Evolutionary conservation across 345 rosid species (phyloP), one percentile per base, ranked within the genome.

Genomic region (Diplotaxis tenuifolia): DNA sequence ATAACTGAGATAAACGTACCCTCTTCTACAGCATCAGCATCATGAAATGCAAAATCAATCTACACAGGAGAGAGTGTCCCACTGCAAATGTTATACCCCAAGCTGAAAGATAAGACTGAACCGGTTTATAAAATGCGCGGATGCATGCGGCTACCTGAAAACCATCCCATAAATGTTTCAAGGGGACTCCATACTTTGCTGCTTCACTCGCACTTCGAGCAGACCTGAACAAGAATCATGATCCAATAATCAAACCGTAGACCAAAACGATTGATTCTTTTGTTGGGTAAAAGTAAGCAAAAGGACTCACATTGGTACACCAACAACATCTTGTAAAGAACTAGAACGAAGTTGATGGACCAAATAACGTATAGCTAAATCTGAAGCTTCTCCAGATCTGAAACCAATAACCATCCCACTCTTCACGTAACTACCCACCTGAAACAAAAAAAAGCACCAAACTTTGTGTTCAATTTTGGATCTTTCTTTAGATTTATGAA

Each of bases 1-100:
- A 92, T 83, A 81, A 88, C 84, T 12, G 94, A 89, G 65, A 81
- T 23, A 20, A 88, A 80, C 4, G 94, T 83, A 62, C 72, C 75
- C 80, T 92, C 88, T 80, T 92, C 96, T 75, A 92, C 72, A 47
- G 86, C 78, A 81, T 92, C 95, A 88, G 90, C 92, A 80, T 89
- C 96, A 79, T 83, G 88, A 83, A 89, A 92, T 71, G 94, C 87
- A 73, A 92, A 81, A 85, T 89, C 96, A 69, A 92, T 89, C 96
- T 92, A 79, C 82, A 86, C 50, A 68, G 4, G n/a, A n/a, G n/a
- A n/a, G n/a, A n/a, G n/a, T n/a, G n/a, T n/a, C n/a, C n/a, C n/a
- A 25, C 4, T 60, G 38, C 72, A 8, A 25, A 16, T 18, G 36
- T 61, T 29, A 78, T 23, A 78, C 25, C 62, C 28, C 61, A 34